Evolutionary conservation across 139 green algal species (phyloP), one percentile per base, ranked within the genome.

Genomic region (Chlamydomonas asymmetrica): DNA sequence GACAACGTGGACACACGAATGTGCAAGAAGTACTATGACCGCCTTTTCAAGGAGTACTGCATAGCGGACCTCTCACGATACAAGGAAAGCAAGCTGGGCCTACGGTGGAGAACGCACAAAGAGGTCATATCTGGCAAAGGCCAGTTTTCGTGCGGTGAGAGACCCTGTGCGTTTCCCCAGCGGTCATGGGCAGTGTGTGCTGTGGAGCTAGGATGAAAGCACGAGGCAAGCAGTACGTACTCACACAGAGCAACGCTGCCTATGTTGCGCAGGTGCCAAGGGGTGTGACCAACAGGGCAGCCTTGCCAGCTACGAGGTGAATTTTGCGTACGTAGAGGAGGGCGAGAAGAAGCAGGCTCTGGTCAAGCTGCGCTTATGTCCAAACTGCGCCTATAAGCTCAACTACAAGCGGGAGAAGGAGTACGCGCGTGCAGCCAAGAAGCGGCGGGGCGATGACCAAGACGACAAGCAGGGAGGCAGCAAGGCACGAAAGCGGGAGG

Each of bases 41-140:
- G 92, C 56, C 86, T 98, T 18, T 98, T 94, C 83, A 91, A 90
- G 64, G 95, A 97, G 80, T 98, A 97, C 71, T 89, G 80, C 75
- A 91, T 98, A 27, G 94, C 87, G 20, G 94, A 98, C 84, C 83
- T 98, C 18, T 89, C 71, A n/a, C 80, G 88, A 27, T 95, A 88
- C 63, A 69, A 66, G 41, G 31, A 72, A 39, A 60, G 39, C 41
- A 92, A 92, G 81, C 62, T 98, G 27, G 92, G 91, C 16, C 70
- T 97, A 74, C 81, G 94, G n/a, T 98, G 94, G 94, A 84, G 94
- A 37, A 97, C 85, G 4, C 71, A 95, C 69, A 69, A 72, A 29
- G 94, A 98, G 78, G 91, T 98, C 13, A 68, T 95, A 0, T 56
- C 75, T 2, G 94, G 94, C 43, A 95, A 93, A 71, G 94, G 94